Conservation (phyloP, 306 rosid species). For the Hippophae tibetana region DNA sequence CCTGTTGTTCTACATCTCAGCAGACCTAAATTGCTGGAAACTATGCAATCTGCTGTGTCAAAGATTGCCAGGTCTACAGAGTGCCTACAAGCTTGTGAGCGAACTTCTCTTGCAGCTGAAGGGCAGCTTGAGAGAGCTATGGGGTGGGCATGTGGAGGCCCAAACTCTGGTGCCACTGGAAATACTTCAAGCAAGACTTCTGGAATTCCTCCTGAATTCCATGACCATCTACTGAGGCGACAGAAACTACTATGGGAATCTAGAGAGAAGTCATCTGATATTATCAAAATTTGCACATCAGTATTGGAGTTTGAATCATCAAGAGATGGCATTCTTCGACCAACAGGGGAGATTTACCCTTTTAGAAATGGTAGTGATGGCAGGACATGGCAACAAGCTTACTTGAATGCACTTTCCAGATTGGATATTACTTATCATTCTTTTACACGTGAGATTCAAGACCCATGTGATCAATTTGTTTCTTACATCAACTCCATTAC, state of each 20-base stretch:
- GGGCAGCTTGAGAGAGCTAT: conserved; percentile 96
- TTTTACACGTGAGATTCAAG: conserved; percentile 55
- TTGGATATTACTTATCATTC: conserved; percentile 73
- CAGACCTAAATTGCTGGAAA: conserved; percentile 71
- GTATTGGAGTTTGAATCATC: conserved; percentile 86
- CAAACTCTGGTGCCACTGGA: conserved; percentile 53
- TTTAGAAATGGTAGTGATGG: conserved; percentile 49
- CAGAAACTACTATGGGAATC: conserved; percentile 64
- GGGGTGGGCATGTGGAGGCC: conserved; percentile 94
- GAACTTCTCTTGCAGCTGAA: conserved; percentile 66
- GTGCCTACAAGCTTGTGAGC: conserved; percentile 72
- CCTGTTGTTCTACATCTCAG: conserved; percentile 48
- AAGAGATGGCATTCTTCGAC: conserved; percentile 63
- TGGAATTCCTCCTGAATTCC: conserved; percentile 91
- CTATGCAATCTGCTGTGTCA: conserved; percentile 61
- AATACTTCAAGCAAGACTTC: conserved; percentile 50
- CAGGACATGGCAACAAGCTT: conserved; percentile 79
- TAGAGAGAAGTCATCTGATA: conserved; percentile 73
- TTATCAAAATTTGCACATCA: conserved; percentile 62
- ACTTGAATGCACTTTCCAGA: conserved; percentile 63
- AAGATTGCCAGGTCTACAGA: conserved; percentile 66
- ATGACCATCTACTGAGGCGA: conserved; percentile 68
- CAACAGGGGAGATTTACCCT: conserved; percentile 55
- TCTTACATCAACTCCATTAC: conserved; percentile 12
- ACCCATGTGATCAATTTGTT: conserved; percentile 11